Evolutionary conservation across 345 rosid genomes (phyloP), one percentile per base, ranked within the genome.

Genomic region (Linum lewisii): DNA sequence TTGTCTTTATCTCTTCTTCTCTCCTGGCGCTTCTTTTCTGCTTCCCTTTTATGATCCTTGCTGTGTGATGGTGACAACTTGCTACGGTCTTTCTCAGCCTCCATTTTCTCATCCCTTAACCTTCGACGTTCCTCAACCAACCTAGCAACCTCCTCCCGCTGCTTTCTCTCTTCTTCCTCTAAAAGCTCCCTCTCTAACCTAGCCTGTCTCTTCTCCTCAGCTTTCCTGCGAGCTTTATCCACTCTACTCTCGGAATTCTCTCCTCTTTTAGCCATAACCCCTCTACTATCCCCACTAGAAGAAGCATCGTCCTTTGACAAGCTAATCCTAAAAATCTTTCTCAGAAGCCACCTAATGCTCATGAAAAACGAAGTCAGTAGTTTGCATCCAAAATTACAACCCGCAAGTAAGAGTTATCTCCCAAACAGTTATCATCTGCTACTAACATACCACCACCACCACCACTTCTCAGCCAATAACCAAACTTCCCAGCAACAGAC

Each of bases 81-180:
- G 60, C 71, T 77, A 32, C 52, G 68, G 45, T 75, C 82, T 69
- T 78, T 92, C 66, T 86, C 97, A 57, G 89, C 85, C 67, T 81
- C 96, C 51, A 54, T 64, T 54, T 69, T 83, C 79, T 84, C 98
- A 77, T 86, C 97, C 74, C 97, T 88, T 25, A 88, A 67, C 71
- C 59, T 84, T 71, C 98, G 82, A 24, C 88, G 86, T 73, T 92
- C 98, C 71, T 88, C 97, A 37, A 92, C 98, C 74, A 92, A 76
- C 66, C 91, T 82, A 0, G 98, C 89, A 34, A 88, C 98, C 76
- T 92, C 98, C 79, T 86, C 97, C 60, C 97, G 75, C 74, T 92
- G 98, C 79, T 86, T 92, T 72, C 84, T 83, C 75, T 92, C 98
- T 70, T 88, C 98, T 71, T 88, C 95, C 79, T 92, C 98, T 66